Evolutionary conservation across 257 asterid species (phyloP), one percentile per base, ranked within the genome.

Genomic region (Catharanthus roseus): DNA sequence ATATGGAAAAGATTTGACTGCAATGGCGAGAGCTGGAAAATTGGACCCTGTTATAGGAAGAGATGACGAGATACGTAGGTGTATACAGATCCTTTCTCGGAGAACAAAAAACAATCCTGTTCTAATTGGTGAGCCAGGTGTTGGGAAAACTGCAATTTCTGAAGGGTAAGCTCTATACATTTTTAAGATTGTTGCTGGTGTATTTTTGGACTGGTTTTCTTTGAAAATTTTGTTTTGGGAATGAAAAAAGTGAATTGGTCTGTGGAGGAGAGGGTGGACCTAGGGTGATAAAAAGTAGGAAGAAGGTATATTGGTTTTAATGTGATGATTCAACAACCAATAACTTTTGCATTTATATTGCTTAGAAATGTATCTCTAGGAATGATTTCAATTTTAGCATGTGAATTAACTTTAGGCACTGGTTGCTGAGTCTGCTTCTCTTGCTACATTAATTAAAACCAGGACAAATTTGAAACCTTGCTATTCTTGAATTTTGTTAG

Each of bases 11-110:
- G 99, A 95, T 85, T 83, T 95, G 71, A 95, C 99, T 23, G 93
- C 95, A 68, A 89, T 95, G 97, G 97, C 97, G 53, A 95, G 81
- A 86, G 87, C 92, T 11, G 99, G 99, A 69, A 95, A 95, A 82
- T 85, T 95, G 80, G 99, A 95, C 71, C 97, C 99, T 67, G 97
- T 95, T 62, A 95, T 95, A 76, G 99, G 99, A 79, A 86, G 97
- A 77, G 99, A 93, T 78, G 96, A 93, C 67, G 99, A 93, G 82
- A 93, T 93, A 72, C 91, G 97, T 21, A 86, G 99, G 86, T 93
- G 99, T 84, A 93, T 93, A 73, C 97, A 91, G 82, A 93, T 91
- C 74, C 96, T 93, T 77, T 91, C 95, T 9, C 88, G 97, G 86
- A 93, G 97, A 81, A 93, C 97, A 55, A 93, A 91, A 88, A 93